Conservation (phyloP, 2,329 filamentous ascomycete species). For the Fusarium coffeatum region DNA sequence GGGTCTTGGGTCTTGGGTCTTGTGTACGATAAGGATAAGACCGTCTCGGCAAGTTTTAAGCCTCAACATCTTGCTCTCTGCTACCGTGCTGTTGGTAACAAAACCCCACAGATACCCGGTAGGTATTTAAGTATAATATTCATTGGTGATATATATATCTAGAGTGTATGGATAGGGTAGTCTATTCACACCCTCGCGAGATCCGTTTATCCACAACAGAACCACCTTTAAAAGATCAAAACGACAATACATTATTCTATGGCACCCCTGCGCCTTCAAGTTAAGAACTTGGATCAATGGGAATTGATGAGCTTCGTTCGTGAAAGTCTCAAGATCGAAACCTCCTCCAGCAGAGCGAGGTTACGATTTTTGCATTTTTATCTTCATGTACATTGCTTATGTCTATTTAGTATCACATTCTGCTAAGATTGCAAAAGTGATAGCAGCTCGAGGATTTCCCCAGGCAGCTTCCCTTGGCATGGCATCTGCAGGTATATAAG, state of each 20-base stretch:
- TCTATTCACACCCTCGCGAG: no score
- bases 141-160: not conserved
- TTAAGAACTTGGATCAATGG: constrained; percentile 2
- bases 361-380: not conserved
- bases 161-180: not conserved
- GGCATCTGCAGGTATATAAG: not conserved
- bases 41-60: not conserved
- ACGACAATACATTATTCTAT: not conserved
- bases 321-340: constrained; percentile 4
- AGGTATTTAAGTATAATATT: not conserved
- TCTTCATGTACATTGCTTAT: not conserved
- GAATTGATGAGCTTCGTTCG: not conserved
- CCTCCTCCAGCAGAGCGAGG: not conserved
- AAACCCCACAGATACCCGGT: not conserved
- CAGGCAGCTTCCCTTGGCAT: not conserved
- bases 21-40: constrained; percentile 6
- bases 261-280: constrained; percentile 1
- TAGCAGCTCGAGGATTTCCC: not conserved
- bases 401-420: not conserved
- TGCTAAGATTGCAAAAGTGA: not conserved
- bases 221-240: constrained; percentile 9
- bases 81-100: not conserved
- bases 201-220: not conserved
- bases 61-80: not conserved
- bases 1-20: not conserved